These are phyloP conservation scores for Exophiala bonariae DNA, from an alignment of 2,329 filamentous ascomycete species.

Conservation along the genomic window DNA sequence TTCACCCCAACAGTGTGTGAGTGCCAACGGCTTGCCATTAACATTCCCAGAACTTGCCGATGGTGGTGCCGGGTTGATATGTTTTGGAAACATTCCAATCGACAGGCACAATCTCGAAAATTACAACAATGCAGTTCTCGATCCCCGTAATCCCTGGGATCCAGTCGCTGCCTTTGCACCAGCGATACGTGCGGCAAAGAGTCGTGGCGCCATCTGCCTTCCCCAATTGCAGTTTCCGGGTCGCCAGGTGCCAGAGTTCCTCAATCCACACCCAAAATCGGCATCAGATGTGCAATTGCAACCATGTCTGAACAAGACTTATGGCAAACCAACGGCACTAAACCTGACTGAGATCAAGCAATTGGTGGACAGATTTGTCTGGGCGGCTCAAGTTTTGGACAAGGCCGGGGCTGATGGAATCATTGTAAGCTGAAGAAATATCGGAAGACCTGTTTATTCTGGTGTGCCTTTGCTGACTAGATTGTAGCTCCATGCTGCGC, in stretches of 20 bases:
- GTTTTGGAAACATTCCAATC: conserved; percentile 31
- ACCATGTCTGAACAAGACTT: conserved; percentile 16
- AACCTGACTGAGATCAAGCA: conserved; percentile 24
- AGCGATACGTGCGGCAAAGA: conserved; percentile 27
- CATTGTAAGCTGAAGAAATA: conserved; percentile 14
- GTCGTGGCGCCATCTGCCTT: conserved; percentile 27
- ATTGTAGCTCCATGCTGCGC: conserved; percentile 54
- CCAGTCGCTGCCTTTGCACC: conserved; percentile 27
- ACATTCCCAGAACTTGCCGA: conserved; percentile 16
- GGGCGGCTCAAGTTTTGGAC: conserved; percentile 24
- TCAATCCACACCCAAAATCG: conserved; percentile 28
- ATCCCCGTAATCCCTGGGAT: conserved; percentile 23
- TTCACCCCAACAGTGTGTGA: no score
- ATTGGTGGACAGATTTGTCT: conserved; percentile 25
- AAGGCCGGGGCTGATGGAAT: conserved; percentile 29
- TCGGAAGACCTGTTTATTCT: not conserved
- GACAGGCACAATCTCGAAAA: conserved; percentile 30
- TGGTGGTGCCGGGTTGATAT: conserved; percentile 28
- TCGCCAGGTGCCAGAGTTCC: conserved; percentile 27
- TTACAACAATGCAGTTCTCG: conserved; percentile 31
- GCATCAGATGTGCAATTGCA: conserved; percentile 26
- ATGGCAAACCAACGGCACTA: conserved; percentile 25
- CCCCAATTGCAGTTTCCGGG: conserved; percentile 30
- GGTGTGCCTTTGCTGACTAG: no score
- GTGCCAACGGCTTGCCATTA: no score